phyloP scores from a whole-genome alignment of 2,329 filamentous ascomycete species.

The Orbilia javanica region DNA sequence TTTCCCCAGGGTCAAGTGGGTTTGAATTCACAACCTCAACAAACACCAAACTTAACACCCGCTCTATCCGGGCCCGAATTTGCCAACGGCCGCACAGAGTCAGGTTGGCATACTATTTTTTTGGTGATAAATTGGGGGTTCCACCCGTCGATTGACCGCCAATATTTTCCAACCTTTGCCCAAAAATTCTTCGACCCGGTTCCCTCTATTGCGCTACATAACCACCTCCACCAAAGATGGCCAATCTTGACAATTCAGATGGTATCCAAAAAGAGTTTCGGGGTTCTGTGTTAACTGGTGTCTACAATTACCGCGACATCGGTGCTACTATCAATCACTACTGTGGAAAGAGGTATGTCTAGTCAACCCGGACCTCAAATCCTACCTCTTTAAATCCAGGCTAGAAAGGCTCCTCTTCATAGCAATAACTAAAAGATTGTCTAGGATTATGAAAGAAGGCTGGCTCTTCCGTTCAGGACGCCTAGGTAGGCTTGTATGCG shows the following conservation, averaged over 20 bases:
- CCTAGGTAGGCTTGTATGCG: no score
- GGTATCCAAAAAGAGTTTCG: neutral
- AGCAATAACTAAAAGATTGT: no score
- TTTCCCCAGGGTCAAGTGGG: neutral
- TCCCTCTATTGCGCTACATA: neutral
- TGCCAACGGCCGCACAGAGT: neutral
- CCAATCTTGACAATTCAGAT: neutral
- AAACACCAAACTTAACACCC: no score
- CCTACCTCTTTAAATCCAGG: no score
- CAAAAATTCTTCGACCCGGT: neutral
- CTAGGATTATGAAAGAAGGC: constrained; percentile 72
- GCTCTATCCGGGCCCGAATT: neutral
- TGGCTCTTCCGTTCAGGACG: constrained; percentile 77
- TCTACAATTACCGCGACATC: constrained; percentile 84
- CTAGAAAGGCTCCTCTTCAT: no score
- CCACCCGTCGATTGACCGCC: no score
- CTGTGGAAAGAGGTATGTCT: constrained; percentile 70
- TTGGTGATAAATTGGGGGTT: neutral
- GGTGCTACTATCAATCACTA: constrained; percentile 75
- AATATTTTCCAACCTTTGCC: neutral
- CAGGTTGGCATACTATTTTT: neutral
- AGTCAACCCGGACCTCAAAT: no score
- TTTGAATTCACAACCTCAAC: no score
- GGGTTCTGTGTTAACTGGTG: constrained; percentile 9
- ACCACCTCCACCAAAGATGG: neutral